Base-by-base conservation (phyloP, 2,329 filamentous ascomycete species). In the Paramyrothecium sp. region DNA sequence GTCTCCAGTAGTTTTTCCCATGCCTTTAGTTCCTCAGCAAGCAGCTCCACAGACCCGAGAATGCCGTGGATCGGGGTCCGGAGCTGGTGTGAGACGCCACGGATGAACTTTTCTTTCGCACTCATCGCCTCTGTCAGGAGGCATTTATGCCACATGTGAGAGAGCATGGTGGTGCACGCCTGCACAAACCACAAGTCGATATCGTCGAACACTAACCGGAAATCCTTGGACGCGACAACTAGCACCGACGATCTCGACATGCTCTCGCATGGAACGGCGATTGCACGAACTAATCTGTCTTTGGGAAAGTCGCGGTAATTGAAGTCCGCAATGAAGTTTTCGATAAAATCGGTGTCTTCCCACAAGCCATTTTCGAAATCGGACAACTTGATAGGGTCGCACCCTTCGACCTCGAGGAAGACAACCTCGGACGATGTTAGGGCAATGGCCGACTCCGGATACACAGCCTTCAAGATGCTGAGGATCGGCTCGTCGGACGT, bases 61-160 rank as follows among this genome's bases (percentile, higher is more conserved):
- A 80, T 77, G 0, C 78, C 78, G 34, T 81, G 78, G 4, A 81
- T 78, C 0, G 78, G 78, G 0, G 78, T 81, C 41, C 78, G 71
- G 0, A 81, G 71, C 38, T 80, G 75, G 54, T 81, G 78, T 0
- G 76, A 78, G 10, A 80, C 72, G 0, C 77, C 75, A 3, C 78
- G 69, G 1, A 80, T 64, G 55, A 81, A 81, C 3, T 64, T 71
- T 2, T 79, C 76, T 54, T 79, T 80, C 0, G 75, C 75, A 13
- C 64, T 63, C 56, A 78, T 68, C 0, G 74, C 77, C 58, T 80
- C 76, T 22, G 69, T 62, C 0, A 80, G 60, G 12, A 72, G 61
- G 2, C 61, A 65, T 19, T 73, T 71, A 26, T 79, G 77, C 63
- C 72, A 73, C 20, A 67, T 68, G 3, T 73, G 69, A 3, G 71